Evolutionary conservation across 164 flowering plant species (phyloP).

Genomic region (Annona cherimola): DNA sequence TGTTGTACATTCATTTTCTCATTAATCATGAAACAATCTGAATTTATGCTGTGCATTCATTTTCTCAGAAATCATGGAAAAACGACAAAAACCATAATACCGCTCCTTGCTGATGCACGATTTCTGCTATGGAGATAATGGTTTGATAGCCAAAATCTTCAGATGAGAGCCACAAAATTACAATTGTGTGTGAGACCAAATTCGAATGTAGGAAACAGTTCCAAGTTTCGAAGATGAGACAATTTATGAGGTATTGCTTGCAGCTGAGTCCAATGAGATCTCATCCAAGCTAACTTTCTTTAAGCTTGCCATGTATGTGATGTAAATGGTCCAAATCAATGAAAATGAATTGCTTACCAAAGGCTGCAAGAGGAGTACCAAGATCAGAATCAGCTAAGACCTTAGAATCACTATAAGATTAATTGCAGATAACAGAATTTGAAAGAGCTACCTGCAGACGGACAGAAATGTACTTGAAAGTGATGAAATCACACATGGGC

Average conservation of each 20-base stretch:
- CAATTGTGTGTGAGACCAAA: background rate
- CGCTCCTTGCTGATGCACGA: background rate
- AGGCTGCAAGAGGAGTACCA: constrained; percentile 45
- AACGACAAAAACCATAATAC: background rate
- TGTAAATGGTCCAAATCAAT: constrained; percentile 73
- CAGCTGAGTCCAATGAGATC: constrained; percentile 4
- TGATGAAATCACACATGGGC: constrained; percentile 84
- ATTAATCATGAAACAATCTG: too few species aligned
- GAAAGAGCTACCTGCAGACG: constrained; percentile 57
- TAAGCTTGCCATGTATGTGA: constrained; percentile 86
- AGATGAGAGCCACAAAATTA: background rate
- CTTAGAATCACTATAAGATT: background rate
- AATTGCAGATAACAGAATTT: background rate
- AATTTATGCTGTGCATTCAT: background rate
- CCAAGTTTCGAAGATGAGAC: background rate
- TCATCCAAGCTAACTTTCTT: constrained; percentile 34
- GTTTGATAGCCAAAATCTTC: background rate
- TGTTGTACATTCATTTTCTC: background rate
- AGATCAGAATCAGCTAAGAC: background rate
- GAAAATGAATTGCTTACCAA: constrained; percentile 67
- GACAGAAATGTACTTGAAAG: constrained; percentile 70
- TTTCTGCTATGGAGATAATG: background rate
- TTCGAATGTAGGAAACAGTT: background rate
- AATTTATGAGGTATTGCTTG: background rate
- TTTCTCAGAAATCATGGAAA: background rate